Evolutionary conservation across 371 early-diverging fungal species (phyloP).

Genomic region (Mortierella sp.): DNA sequence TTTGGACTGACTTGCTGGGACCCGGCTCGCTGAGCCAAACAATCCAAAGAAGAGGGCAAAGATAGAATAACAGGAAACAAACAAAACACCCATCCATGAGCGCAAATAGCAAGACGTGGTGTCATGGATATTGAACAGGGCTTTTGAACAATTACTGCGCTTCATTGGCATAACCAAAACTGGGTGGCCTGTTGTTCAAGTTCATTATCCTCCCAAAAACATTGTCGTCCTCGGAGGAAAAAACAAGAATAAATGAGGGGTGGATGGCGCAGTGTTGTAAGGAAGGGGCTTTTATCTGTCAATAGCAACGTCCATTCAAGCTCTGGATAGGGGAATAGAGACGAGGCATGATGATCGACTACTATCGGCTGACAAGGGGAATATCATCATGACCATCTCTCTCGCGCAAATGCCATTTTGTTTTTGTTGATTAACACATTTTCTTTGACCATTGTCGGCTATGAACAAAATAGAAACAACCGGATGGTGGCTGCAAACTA

Average conservation of each 20-base stretch:
- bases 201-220: neutral
- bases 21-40: constrained; percentile 1
- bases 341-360: neutral
- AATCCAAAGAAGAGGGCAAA: neutral
- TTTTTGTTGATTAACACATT: neutral
- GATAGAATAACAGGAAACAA: neutral
- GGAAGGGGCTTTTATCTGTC: neutral
- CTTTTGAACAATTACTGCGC: constrained; percentile 1
- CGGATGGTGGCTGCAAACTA: constrained; percentile 27
- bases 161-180: neutral
- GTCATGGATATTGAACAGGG: neutral
- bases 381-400: neutral
- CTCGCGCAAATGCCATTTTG: neutral
- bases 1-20: neutral
- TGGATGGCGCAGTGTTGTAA: neutral
- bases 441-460: neutral
- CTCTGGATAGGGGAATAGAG: neutral
- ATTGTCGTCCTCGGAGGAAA: neutral
- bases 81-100: neutral
- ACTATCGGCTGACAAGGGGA: neutral
- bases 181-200: neutral
- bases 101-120: neutral
- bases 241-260: neutral
- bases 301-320: neutral
- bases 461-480: constrained; percentile 25